phyloP scores from a whole-genome alignment of 108 stramenopile species.

The Stephanodiscus triporus region DNA sequence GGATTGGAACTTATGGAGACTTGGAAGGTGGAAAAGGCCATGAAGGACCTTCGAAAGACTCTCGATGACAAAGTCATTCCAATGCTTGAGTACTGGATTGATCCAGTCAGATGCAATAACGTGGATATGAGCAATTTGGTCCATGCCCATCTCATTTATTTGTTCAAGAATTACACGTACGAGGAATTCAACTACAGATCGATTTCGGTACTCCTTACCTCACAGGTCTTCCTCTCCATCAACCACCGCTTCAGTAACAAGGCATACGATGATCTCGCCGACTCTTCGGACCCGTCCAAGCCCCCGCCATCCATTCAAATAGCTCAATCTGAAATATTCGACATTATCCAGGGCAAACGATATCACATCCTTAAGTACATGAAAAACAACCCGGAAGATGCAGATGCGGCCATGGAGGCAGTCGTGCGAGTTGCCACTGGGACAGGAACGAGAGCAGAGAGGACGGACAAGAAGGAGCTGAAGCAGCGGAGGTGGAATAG shows the following conservation, averaged over 20 bases:
- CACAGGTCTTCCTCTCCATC: constrained; percentile 97
- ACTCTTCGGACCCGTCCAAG: constrained; percentile 81
- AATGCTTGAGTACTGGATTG: constrained; percentile 97
- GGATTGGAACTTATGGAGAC: constrained; percentile 87
- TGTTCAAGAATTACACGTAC: constrained; percentile 95
- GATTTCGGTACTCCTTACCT: constrained; percentile 91
- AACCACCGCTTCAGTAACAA: constrained; percentile 94
- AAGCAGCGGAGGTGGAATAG: constrained; percentile 93
- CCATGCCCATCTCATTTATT: constrained; percentile 96
- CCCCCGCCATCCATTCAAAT: constrained; percentile 93
- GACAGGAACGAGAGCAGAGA: constrained; percentile 83
- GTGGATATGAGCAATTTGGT: constrained; percentile 88
- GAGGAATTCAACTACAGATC: constrained; percentile 91
- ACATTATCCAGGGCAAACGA: constrained; percentile 91
- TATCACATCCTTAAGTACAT: constrained; percentile 92
- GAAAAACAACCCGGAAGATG: constrained; percentile 80
- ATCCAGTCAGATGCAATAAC: constrained; percentile 80
- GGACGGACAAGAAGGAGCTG: constrained; percentile 60
- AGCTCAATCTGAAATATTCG: constrained; percentile 95
- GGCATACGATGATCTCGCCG: constrained; percentile 92
- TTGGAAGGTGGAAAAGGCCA: constrained; percentile 71
- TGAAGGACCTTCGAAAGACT: constrained; percentile 79
- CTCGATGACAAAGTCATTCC: constrained; percentile 90
- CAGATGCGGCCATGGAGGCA: constrained; percentile 94
- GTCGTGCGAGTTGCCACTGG: constrained; percentile 94